Percentiles rank a stretch among this genome's conserved stretches.
These are phyloP conservation scores for Leucoagaricus sp. DNA, from an alignment of 1,284 basidiomycete species.

Conservation along the genomic window DNA sequence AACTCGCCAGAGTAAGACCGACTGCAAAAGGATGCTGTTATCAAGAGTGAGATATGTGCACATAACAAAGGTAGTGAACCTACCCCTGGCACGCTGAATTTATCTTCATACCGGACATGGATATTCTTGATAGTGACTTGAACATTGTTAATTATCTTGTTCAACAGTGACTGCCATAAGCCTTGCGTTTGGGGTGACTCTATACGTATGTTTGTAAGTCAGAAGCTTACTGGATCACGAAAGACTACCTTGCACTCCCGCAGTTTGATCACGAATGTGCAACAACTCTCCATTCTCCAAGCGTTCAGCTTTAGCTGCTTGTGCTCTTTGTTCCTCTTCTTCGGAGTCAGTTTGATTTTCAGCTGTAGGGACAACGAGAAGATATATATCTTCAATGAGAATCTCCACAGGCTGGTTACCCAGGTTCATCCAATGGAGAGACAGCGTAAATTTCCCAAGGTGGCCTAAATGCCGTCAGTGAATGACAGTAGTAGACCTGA, in stretches of 20 bases:
- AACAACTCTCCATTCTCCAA: slow-evolving; percentile 89
- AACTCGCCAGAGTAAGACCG: slow-evolving; percentile 90
- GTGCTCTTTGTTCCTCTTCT: slow-evolving; percentile 83
- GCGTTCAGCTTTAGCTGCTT: slow-evolving; percentile 88
- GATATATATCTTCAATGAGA: slow-evolving; percentile 92
- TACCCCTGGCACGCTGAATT: slow-evolving; percentile 89
- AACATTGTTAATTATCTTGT: slow-evolving; percentile 95
- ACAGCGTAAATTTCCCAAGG: slow-evolving; percentile 90
- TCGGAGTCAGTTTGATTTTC: slow-evolving; percentile 74
- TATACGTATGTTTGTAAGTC: slow-evolving; percentile 34
- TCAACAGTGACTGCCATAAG: slow-evolving; percentile 81
- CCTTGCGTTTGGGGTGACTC: slow-evolving; percentile 80
- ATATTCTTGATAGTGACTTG: slow-evolving; percentile 96
- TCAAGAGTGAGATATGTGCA: not conserved
- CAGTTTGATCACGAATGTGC: slow-evolving; percentile 68
- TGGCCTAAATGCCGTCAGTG: slow-evolving; percentile 56
- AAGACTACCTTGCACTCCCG: slow-evolving; percentile 46
- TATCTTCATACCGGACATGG: slow-evolving; percentile 96
- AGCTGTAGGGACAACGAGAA: slow-evolving; percentile 87
- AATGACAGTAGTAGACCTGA: not conserved
- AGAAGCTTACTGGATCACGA: not conserved
- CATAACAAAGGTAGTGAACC: slow-evolving; percentile 24
- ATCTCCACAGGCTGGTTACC: slow-evolving; percentile 94
- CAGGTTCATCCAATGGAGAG: slow-evolving; percentile 95
- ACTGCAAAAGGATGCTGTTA: slow-evolving; percentile 90